Evolutionary conservation across 306 rosid genomes (phyloP), one percentile per base, ranked within the genome.

Genomic region (Cucumis melo): DNA sequence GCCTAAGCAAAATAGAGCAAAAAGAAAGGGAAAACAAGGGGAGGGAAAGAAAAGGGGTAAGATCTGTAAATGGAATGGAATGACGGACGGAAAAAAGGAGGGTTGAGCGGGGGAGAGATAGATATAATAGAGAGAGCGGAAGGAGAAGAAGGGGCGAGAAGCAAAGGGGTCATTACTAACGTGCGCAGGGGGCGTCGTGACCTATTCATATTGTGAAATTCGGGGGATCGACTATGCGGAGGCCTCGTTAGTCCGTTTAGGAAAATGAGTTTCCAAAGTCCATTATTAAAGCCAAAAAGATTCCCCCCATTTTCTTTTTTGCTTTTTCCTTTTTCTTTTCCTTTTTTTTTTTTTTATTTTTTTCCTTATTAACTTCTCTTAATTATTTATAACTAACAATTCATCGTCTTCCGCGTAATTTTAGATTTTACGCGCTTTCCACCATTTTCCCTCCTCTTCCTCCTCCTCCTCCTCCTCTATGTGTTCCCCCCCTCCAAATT

Each of bases 201-300:
- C 20, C 76, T 48, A 71, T 71, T 71, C 57, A 46, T 71, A 71
- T 71, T 70, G 75, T 23, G 75, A 20, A 7, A 19, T 44, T 24
- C 36, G 42, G 59, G 39, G 75, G 39, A 70, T 71, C 75, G 75
- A 71, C 42, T 48, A 71, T 71, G 76, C 76, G 76, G 42, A 48
- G 57, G 75, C 75, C 41, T 70, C 75, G 75, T 70, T 67, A 44
- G 74, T 68, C 38, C 56, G 74, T 68, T 68, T 68, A 21, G 56
- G 23, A 71, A 71, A 48, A 24, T 48, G 76, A 71, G 76, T 51
- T 46, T 71, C 23, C 59, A 24, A 71, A 46, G 13, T 39, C 53
- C 73, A 66, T 66, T 66, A 41, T 66, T 66, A 66, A 66, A 66
- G 42, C 39, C 76, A 10, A 27, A 71, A 46, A 13, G 20, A 46